Percentiles rank a stretch among this genome's conserved stretches.
Evolutionary conservation across 2,329 filamentous ascomycete species (phyloP).

Genomic region (Amylocarpus encephaloides): DNA sequence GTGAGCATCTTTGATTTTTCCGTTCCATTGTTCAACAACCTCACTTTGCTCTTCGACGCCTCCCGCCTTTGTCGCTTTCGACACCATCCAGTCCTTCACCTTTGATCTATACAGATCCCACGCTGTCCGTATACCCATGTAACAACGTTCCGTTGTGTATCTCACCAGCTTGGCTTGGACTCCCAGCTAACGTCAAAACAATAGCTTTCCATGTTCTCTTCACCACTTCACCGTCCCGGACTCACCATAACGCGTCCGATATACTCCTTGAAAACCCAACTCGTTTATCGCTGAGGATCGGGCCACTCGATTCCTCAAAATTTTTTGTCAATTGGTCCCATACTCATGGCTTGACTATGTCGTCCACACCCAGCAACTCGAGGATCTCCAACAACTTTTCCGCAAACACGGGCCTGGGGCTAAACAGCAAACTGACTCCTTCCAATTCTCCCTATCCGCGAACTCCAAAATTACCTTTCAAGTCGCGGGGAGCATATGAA

Average conservation of each 20-base stretch:
- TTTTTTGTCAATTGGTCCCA: conserved; percentile 12
- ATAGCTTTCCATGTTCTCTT: conserved; percentile 13
- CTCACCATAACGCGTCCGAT: conserved; percentile 11
- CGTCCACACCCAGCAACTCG: conserved; percentile 30
- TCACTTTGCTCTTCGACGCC: background rate
- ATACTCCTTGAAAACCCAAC: conserved; percentile 7
- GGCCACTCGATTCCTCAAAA: background rate
- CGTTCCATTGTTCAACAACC: background rate
- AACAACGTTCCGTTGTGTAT: background rate
- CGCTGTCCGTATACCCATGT: background rate
- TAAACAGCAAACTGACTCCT: conserved; percentile 58
- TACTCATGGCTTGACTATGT: conserved; percentile 31
- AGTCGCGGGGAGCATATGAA: conserved; percentile 42
- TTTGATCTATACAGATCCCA: conserved; percentile 2
- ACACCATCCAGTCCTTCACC: background rate
- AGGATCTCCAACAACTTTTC: conserved; percentile 22
- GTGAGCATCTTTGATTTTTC: too few relatives aligned
- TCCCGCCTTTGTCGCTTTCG: background rate
- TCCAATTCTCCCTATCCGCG: conserved; percentile 67
- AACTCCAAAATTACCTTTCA: conserved; percentile 55
- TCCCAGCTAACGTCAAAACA: conserved; percentile 1
- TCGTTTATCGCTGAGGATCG: conserved; percentile 7
- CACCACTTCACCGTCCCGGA: background rate
- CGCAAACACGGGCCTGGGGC: conserved; percentile 30
- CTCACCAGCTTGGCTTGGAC: background rate